Evolutionary conservation across 2,329 filamentous ascomycete species (phyloP), one percentile per base, ranked within the genome.

Genomic region (Fusarium fracticaudum): DNA sequence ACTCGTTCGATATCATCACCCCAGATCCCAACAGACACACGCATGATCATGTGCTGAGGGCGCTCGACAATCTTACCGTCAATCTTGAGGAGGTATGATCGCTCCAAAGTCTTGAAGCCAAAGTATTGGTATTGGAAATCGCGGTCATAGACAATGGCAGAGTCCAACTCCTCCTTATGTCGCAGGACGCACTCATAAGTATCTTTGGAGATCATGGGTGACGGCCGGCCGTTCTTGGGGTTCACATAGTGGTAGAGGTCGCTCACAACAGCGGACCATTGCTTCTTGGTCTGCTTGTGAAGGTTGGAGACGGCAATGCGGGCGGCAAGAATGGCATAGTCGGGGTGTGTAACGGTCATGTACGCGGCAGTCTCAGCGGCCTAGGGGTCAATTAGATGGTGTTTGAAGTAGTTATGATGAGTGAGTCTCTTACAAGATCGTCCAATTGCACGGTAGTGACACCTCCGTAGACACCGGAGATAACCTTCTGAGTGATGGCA

Each of bases 101-200:
- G 92, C 88, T 99, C 96, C 44, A 99, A 88, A 13, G 96, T 99
- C 91, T 99, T 99, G 91, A 99, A 99, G 75, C 96, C 96, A 80
- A 99, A 99, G 87, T 97, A 99, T 87, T 99, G 96, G 88, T 99
- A 99, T 90, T 98, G 98, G 90, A 99, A 99, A 83, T 99, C 96
- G 78, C 96, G 93, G 86, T 99, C 96, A 80, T 98, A 99, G 79
- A 99, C 96, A 83, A 99, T 98, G 80, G 96, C 96, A 48, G 96
- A 98, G 88, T 99, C 98, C 66, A 99, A 90, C 86, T 99, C 96
- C 64, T 98, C 96, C 79, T 94, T 95, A 85, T 99, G 95, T 80
- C 93, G 94, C 93, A 98, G 96, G 75, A 99, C 93, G 73, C 91
- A 94, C 79, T 98, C 94, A 83, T 98, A 98, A 54, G 93, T 97